Evolutionary conservation across 306 rosid genomes (phyloP), one percentile per base, ranked within the genome.

Genomic region (Sesbania bispinosa): DNA sequence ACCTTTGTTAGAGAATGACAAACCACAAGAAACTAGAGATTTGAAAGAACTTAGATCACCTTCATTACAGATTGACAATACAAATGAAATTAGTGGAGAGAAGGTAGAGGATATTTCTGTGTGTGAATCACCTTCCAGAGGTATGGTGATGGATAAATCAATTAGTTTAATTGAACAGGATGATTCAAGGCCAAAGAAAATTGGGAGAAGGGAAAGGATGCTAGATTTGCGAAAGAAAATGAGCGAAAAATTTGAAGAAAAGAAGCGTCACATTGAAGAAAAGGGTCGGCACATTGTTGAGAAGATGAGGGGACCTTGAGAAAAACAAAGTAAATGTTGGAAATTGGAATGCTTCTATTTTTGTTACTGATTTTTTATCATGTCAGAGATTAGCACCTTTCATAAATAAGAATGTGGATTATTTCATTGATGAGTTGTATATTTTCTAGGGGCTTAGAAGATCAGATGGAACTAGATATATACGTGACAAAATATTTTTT

Each of bases 191-290:
- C 77, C 80, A 29, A 94, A 65, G 81, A 89, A 83, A 85, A 41
- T 75, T 36, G 97, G 99, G 54, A 86, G 59, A 83, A 91, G 63
- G 79, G 96, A 89, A 76, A 91, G 67, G 80, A 87, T 94, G 84
- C 73, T 86, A 51, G 96, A 89, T 80, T 73, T 90, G 48, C 74
- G 89, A 64, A 94, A 85, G 87, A 94, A 76, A 82, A 51, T 94
- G 97, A 82, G 92, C 8, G 92, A 91, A 79, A 94, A 89, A 79
- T 77, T 89, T 7, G 99, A 91, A 83, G 96, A 94, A 73, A 90
- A 90, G 83, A 90, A 82, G 83, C 90, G 96, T 14, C 71, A 83
- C 45, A 45, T 92, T 4, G 97, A 89, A 81, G 97, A 89, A 74
- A 92, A 78, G 83, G 47, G 96, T 71, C 75, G 93, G 53, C 53